These are phyloP conservation scores for Aspergillus glaucus DNA, from an alignment of 2,329 filamentous ascomycete genomes.

Conservation along the genomic window DNA sequence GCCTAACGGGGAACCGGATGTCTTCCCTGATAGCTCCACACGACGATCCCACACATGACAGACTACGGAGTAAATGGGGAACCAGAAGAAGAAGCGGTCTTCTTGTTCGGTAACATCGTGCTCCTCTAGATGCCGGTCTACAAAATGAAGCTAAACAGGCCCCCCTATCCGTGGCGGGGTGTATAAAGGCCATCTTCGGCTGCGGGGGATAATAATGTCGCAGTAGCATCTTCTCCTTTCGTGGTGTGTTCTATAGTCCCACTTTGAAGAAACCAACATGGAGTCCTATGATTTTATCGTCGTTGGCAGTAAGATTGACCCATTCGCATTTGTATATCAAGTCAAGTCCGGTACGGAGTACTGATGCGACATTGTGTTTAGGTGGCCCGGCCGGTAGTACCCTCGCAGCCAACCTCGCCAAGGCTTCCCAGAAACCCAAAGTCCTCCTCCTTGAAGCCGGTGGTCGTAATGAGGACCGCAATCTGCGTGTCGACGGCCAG, in stretches of 20 bases:
- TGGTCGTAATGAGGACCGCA: constrained; percentile 41
- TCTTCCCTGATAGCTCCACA: neutral
- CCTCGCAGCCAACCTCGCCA: constrained; percentile 49
- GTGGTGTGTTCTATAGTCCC: neutral
- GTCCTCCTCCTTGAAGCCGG: constrained; percentile 60
- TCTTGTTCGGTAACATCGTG: too few relatives aligned
- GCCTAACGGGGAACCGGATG: neutral
- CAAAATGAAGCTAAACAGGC: too few relatives aligned
- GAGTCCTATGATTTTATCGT: neutral
- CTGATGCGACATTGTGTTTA: constrained; percentile 15
- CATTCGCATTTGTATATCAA: neutral
- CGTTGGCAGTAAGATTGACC: neutral
- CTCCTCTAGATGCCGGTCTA: too few relatives aligned
- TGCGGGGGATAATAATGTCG: neutral
- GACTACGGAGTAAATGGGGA: neutral
- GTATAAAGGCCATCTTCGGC: neutral
- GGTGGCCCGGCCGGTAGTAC: constrained; percentile 55
- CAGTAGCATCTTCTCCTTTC: neutral
- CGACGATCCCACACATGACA: neutral
- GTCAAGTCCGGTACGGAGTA: too few relatives aligned
- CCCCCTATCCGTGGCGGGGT: neutral
- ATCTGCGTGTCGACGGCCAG: constrained; percentile 48
- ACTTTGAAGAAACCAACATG: neutral
- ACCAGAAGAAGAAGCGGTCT: too few relatives aligned
- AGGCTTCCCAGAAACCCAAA: constrained; percentile 41